Conservation (phyloP, 2,329 filamentous ascomycete genomes). For the Aspergillus felis region DNA sequence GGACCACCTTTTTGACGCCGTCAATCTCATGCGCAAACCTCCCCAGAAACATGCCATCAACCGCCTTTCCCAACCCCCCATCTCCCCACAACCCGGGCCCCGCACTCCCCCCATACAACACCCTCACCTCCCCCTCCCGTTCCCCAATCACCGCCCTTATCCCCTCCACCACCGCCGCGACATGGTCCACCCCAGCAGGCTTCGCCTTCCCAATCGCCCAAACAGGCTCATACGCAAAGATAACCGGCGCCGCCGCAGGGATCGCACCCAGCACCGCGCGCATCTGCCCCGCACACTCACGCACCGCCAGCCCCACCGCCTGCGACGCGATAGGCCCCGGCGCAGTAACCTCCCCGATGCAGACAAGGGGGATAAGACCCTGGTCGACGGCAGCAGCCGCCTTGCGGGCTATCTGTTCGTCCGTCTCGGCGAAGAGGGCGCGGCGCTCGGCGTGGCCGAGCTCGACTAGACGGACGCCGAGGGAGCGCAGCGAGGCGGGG, state of each 20-base stretch:
- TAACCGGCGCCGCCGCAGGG: slow-evolving; percentile 61
- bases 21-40: slow-evolving; percentile 74
- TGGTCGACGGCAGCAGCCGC: slow-evolving; percentile 64
- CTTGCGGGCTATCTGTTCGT: slow-evolving; percentile 63
- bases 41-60: slow-evolving; percentile 78
- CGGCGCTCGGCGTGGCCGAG: slow-evolving; percentile 78
- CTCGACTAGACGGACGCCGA: slow-evolving; percentile 70
- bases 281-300: slow-evolving; percentile 65
- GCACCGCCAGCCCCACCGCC: slow-evolving; percentile 56
- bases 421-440: slow-evolving; percentile 69
- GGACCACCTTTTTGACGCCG: slow-evolving; percentile 67
- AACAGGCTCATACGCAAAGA: slow-evolving; percentile 82
- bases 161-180: slow-evolving; percentile 64
- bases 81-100: slow-evolving; percentile 67
- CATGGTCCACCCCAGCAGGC: slow-evolving; percentile 69
- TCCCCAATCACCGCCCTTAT: slow-evolving; percentile 54
- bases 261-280: slow-evolving; percentile 59
- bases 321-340: slow-evolving; percentile 44
- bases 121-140: slow-evolving; percentile 58
- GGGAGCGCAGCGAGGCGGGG: slow-evolving; percentile 60
- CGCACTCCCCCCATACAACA: slow-evolving; percentile 79
- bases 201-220: slow-evolving; percentile 78
- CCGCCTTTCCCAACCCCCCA: slow-evolving; percentile 57
- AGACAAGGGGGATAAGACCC: slow-evolving; percentile 72
- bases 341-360: slow-evolving; percentile 67